Evolutionary conservation across 257 asterid genomes (phyloP), one percentile per base, ranked within the genome.

Genomic region (Nicotiana sylvestris): DNA sequence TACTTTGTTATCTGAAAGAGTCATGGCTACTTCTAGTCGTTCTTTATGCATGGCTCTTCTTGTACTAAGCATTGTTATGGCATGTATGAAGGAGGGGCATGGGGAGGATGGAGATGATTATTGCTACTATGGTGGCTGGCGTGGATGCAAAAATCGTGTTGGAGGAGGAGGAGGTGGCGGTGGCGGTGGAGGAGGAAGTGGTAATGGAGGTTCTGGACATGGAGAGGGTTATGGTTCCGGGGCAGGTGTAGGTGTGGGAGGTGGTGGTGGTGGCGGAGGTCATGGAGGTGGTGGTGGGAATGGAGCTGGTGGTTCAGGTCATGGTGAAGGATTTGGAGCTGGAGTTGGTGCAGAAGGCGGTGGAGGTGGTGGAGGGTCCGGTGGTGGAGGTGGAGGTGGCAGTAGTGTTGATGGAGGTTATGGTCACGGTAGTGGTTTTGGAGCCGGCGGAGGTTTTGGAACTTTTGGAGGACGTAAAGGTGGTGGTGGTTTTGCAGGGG

Each of bases 301-400:
- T 37, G 81, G 77, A 39, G 49, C 77, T 61, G 66, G 57, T 7
- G 85, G 85, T 57, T 55, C 81, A 35, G 81, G 81, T 13, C 46
- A 58, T 29, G 85, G 81, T 3, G 55, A 27, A 56, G 81, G 80
- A 37, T 32, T 55, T 67, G 84, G 84, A 27, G 69, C 35, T 33
- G 81, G 81, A 21, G 61, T 39, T 33, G 81, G 85, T 35, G 25
- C 70, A 18, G 85, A 66, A 13, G 85, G 69, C 18, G 81, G 84
- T 32, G 84, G 84, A 9, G 84, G 84, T 30, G 84, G 84, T 3
- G 84, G 84, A 29, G 86, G 85, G 9, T 77, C 77, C 29, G 84
- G 84, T 2, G 84, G 84, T 4, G 85, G 87, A 3, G 84, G 84
- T 4, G 85, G 87, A 3, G 78, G 67, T 18, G 62, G 74, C 9